These are phyloP conservation scores for Puccinia polysora DNA, from an alignment of 1,284 basidiomycete species.

Conservation along the genomic window DNA sequence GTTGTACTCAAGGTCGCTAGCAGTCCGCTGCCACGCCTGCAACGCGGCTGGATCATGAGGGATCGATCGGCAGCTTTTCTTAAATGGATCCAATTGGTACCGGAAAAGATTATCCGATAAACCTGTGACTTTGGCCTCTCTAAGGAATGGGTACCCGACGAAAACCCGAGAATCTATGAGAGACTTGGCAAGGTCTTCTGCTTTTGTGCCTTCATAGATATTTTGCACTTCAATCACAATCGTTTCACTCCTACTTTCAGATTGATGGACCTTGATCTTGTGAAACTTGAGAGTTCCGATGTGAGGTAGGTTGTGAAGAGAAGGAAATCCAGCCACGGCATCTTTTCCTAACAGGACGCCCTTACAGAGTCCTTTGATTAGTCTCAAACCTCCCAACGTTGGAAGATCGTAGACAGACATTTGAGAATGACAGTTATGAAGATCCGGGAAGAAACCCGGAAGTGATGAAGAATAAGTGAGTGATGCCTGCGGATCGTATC, in stretches of 20 bases:
- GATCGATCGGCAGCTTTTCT: constrained; percentile 64
- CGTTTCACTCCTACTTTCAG: constrained; percentile 81
- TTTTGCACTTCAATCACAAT: constrained; percentile 84
- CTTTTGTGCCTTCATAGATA: constrained; percentile 59
- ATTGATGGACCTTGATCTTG: constrained; percentile 87
- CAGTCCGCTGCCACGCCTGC: constrained; percentile 68
- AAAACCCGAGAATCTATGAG: constrained; percentile 75
- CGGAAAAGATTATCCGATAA: constrained; percentile 83
- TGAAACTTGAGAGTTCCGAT: constrained; percentile 73
- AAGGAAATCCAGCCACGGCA: constrained; percentile 52
- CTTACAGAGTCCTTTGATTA: constrained; percentile 78
- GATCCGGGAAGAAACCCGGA: constrained; percentile 86
- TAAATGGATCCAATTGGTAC: constrained; percentile 65
- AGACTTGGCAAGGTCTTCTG: constrained; percentile 67
- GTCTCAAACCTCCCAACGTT: constrained; percentile 72
- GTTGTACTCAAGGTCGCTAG: constrained; percentile 71
- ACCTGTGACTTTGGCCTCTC: constrained; percentile 80
- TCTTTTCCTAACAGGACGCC: constrained; percentile 76
- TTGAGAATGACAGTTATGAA: constrained; percentile 71
- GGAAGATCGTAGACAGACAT: constrained; percentile 76
- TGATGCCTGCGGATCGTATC: constrained; percentile 60
- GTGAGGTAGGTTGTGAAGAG: constrained; percentile 80
- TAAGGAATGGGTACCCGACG: constrained; percentile 87
- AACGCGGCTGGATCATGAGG: constrained; percentile 62
- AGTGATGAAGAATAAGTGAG: constrained; percentile 76